These are phyloP conservation scores for Larix kaempferi DNA, from an alignment of 75 land plant genomes.

Conservation along the genomic window DNA sequence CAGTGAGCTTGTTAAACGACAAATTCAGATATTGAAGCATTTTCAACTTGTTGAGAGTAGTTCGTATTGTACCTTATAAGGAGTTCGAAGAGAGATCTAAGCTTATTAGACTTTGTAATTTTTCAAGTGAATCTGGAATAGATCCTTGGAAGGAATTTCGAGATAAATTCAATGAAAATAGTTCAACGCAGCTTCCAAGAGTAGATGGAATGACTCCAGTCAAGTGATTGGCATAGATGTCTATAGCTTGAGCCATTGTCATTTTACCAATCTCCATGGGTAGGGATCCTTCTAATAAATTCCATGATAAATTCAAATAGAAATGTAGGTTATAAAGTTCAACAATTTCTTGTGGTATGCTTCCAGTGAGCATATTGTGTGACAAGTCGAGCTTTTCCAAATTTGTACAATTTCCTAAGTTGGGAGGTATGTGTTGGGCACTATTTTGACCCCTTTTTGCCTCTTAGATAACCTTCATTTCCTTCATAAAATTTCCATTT, in stretches of 20 bases:
- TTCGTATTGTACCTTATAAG: slow-evolving; percentile 21
- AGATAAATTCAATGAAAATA: slow-evolving; percentile 14
- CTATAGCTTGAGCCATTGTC: background rate
- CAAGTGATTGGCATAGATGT: background rate
- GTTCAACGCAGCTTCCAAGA: background rate
- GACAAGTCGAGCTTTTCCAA: background rate
- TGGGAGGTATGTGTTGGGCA: too few relatives aligned
- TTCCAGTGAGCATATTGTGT: background rate
- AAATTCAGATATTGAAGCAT: slow-evolving; percentile 18
- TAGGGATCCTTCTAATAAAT: background rate
- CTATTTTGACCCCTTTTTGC: too few relatives aligned
- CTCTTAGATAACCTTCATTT: too few relatives aligned
- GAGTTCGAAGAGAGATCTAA: slow-evolving; percentile 24
- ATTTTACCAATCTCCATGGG: background rate
- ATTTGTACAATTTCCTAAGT: background rate
- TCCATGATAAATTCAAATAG: background rate
- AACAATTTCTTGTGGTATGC: background rate
- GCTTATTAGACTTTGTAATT: background rate
- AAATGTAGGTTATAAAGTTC: background rate
- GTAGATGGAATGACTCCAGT: background rate
- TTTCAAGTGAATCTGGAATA: slow-evolving; percentile 19
- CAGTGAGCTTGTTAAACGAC: slow-evolving; percentile 26
- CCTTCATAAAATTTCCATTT: too few relatives aligned
- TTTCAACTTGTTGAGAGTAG: slow-evolving; percentile 7
- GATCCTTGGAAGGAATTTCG: slow-evolving; percentile 22